Conservation (phyloP, 2,329 filamentous ascomycete genomes). For the Venturia aucupariae region DNA sequence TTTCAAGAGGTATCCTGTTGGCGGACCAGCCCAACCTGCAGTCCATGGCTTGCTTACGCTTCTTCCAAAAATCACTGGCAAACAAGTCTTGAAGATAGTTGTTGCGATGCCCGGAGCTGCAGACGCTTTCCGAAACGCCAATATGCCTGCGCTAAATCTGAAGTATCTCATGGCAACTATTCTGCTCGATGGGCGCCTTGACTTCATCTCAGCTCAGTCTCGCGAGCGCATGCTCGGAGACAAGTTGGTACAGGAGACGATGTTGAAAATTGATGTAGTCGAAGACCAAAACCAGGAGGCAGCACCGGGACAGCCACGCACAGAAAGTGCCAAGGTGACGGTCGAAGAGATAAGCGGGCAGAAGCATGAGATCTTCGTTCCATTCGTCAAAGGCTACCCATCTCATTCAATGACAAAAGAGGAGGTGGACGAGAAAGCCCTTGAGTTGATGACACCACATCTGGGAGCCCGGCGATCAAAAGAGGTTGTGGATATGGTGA, state of each 20-base stretch:
- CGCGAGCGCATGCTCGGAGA: slow-evolving; percentile 3
- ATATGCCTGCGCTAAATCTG: slow-evolving; percentile 8
- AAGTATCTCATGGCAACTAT: slow-evolving; percentile 8
- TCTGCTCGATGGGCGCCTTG: slow-evolving; percentile 8
- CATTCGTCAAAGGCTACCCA: slow-evolving; percentile 10
- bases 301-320: not conserved
- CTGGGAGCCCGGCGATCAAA: not conserved
- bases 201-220: slow-evolving; percentile 6
- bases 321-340: not conserved
- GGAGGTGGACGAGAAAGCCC: slow-evolving; percentile 2
- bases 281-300: slow-evolving; percentile 8
- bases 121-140: slow-evolving; percentile 6
- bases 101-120: slow-evolving; percentile 7
- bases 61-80: slow-evolving; percentile 2
- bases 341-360: not conserved
- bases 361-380: not conserved
- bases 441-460: not conserved
- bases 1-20: slow-evolving; percentile 7
- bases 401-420: slow-evolving; percentile 11
- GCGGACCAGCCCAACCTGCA: slow-evolving; percentile 5
- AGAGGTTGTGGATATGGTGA: not conserved
- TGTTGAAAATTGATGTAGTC: slow-evolving; percentile 1
- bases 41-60: slow-evolving; percentile 10
- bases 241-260: not conserved
- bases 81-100: not conserved